Percentiles rank a stretch among this genome's conserved stretches.
phyloP scores from a whole-genome alignment of 805 yeast genomes.

The Metschnikowia dekortorum region DNA sequence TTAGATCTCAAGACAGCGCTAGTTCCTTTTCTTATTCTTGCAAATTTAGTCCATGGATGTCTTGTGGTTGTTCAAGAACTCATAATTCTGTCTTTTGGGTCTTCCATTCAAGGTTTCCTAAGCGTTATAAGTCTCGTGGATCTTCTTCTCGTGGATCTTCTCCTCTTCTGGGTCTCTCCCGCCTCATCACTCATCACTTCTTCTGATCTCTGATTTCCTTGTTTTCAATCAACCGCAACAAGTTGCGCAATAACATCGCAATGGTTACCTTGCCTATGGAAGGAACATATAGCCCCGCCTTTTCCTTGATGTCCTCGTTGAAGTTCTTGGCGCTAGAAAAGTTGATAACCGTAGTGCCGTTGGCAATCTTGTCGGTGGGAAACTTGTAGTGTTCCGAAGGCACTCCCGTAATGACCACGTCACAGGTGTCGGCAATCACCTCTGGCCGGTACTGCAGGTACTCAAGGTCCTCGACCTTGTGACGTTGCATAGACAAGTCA shows the following conservation, averaged over 20 bases:
- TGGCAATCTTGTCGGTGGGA: conserved; percentile 71
- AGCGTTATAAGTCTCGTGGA: no score
- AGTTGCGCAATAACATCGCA: conserved; percentile 86
- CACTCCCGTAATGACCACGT: conserved; percentile 94
- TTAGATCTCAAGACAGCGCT: no score
- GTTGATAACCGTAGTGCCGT: conserved; percentile 89
- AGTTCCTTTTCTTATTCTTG: no score
- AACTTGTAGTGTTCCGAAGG: conserved; percentile 82
- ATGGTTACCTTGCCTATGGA: conserved; percentile 96
- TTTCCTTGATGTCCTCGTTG: conserved; percentile 71
- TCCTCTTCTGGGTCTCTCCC: no score
- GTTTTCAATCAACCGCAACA: conserved; percentile 77
- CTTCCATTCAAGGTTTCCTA: no score
- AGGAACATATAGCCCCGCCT: conserved; percentile 91
- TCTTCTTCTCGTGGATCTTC: no score
- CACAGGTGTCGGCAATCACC: conserved; percentile 68
- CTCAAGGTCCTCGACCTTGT: conserved; percentile 59
- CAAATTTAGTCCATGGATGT: no score
- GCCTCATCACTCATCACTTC: no score
- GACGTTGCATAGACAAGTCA: conserved; percentile 75
- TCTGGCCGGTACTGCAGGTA: conserved; percentile 52
- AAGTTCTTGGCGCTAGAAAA: conserved; percentile 89
- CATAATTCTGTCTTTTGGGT: no score
- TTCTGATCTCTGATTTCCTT: conserved; percentile 19
- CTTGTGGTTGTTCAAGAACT: no score